phyloP scores from a whole-genome alignment of 805 yeast species.

The Tetrapisispora arboricola region DNA sequence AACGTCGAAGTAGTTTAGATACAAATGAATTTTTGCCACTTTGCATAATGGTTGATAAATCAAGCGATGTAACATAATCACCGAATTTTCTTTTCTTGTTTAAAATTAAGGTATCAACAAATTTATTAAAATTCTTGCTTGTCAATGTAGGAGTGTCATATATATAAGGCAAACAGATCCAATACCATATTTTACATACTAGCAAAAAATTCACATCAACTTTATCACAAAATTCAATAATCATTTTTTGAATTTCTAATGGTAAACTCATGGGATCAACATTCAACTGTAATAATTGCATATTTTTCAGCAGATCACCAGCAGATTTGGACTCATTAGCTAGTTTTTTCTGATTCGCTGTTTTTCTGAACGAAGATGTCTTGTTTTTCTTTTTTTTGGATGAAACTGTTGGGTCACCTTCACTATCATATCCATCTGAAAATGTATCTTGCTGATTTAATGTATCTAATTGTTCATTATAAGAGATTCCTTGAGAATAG shows the following conservation, averaged over 20 bases:
- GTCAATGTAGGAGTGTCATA: constrained; percentile 54
- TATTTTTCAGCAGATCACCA: background rate
- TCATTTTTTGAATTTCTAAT: constrained; percentile 37
- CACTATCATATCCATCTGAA: constrained; percentile 1
- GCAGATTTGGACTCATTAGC: background rate
- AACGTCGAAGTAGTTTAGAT: constrained; percentile 70
- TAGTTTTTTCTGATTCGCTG: background rate
- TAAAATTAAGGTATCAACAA: constrained; percentile 57
- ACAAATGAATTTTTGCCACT: constrained; percentile 87
- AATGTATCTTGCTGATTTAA: constrained; percentile 1
- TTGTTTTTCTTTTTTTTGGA: background rate
- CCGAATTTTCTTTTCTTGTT: constrained; percentile 41
- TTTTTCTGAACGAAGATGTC: background rate
- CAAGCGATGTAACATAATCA: constrained; percentile 50
- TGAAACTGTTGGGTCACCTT: background rate
- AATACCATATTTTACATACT: constrained; percentile 53
- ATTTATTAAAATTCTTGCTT: constrained; percentile 57
- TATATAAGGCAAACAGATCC: constrained; percentile 49
- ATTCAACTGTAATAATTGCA: background rate
- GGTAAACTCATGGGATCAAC: constrained; percentile 31
- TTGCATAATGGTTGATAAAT: constrained; percentile 73
- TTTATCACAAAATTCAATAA: constrained; percentile 22
- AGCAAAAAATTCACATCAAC: constrained; percentile 37
- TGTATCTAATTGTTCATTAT: background rate
- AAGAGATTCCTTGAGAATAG: background rate